These are phyloP conservation scores for Phytopythium delawarense DNA, from an alignment of 352 stramenopile genomes.

Conservation along the genomic window DNA sequence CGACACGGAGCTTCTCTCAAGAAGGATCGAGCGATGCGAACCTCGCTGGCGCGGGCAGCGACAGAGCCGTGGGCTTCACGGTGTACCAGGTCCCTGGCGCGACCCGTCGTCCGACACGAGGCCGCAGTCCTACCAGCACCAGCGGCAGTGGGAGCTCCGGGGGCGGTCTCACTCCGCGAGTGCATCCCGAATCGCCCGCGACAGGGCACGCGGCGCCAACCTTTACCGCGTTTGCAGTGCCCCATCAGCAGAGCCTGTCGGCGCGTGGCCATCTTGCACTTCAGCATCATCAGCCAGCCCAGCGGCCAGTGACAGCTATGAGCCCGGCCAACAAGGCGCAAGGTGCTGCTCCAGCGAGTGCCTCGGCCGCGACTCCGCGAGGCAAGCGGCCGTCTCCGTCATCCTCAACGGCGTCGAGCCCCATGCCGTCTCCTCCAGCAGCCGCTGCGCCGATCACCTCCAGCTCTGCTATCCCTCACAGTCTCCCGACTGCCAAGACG, in stretches of 20 bases:
- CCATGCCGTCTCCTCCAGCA: neutral
- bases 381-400: neutral
- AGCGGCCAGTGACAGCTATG: neutral
- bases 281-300: neutral
- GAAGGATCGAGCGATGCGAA: neutral
- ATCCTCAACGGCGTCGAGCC: conserved; percentile 3
- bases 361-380: neutral
- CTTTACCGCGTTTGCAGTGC: neutral
- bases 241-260: neutral
- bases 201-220: neutral
- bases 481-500: conserved; percentile 2
- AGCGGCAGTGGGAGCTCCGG: conserved; percentile 2
- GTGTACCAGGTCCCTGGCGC: conserved; percentile 5
- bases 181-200: neutral
- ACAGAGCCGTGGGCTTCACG: conserved; percentile 2
- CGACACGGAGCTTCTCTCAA: conserved; percentile 1
- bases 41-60: neutral
- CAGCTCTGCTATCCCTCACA: neutral
- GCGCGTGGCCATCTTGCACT: neutral
- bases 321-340: neutral
- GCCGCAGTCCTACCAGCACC: conserved; percentile 7
- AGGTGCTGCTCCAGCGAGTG: neutral
- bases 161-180: neutral
- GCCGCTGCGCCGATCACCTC: neutral
- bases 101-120: neutral